Percentiles rank a stretch among this genome's conserved stretches.
Evolutionary conservation across 1,139 yeast species (phyloP).

Genomic region (Sugiyamaella castrensis): DNA sequence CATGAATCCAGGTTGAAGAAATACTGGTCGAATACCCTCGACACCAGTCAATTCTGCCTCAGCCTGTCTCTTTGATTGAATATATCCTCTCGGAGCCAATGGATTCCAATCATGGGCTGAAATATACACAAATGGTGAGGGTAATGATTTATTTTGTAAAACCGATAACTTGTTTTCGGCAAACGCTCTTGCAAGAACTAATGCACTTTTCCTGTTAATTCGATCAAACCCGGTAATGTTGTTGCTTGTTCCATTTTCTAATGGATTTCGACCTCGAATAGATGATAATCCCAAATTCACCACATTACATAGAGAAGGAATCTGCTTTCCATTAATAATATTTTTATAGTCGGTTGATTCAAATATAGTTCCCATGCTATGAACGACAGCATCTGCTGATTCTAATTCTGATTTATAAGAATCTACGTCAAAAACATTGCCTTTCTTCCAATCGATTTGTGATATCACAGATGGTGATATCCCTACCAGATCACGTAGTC

Average conservation of each 20-base stretch:
- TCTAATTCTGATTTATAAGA: constrained; percentile 50
- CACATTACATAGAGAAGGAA: constrained; percentile 12
- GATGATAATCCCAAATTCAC: constrained; percentile 9
- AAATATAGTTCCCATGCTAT: constrained; percentile 70
- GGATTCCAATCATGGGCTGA: constrained; percentile 74
- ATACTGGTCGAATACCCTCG: constrained; percentile 52
- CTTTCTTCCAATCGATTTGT: constrained; percentile 65
- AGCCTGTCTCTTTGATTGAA: constrained; percentile 72
- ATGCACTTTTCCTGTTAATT: constrained; percentile 68
- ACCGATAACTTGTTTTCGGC: constrained; percentile 23
- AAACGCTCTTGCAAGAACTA: constrained; percentile 58
- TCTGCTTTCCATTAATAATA: constrained; percentile 24
- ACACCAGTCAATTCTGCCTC: constrained; percentile 51
- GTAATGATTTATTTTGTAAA: constrained; percentile 9
- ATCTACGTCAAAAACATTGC: constrained; percentile 63
- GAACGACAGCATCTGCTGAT: constrained; percentile 68
- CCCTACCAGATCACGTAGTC: constrained; percentile 10
- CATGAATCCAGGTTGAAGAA: constrained; percentile 81
- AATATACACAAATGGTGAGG: constrained; percentile 61
- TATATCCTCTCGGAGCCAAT: constrained; percentile 55
- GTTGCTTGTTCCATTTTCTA: constrained; percentile 24
- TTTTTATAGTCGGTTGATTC: constrained; percentile 68
- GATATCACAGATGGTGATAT: constrained; percentile 45
- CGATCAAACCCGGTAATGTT: constrained; percentile 49
- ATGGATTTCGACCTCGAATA: constrained; percentile 29